Evolutionary conservation across 139 green algal species (phyloP), one percentile per base, ranked within the genome.

Genomic region (Tetradesmus obliquus): DNA sequence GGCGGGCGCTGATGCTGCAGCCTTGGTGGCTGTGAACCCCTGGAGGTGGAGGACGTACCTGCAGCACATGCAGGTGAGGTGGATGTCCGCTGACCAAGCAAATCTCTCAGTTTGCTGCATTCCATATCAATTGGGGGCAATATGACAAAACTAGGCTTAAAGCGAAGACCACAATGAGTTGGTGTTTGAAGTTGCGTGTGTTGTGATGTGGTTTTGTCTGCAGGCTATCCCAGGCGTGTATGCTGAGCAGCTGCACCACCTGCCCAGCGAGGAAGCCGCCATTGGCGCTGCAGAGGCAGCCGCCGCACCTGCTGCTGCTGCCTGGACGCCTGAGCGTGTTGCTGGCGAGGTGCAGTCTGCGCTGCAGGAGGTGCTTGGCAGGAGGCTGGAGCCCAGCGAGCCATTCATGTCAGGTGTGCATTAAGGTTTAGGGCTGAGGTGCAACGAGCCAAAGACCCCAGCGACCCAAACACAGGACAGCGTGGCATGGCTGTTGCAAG

Each of bases 331-430:
- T 2, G 92, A 91, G n/a, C 32, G 58, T 7, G 88, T 96, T 17
- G 83, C 71, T 10, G 74, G 55, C 0, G 92, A 94, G 84, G 94
- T 96, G 57, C 88, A 94, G 71, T 79, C 74, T 1, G 93, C 93
- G 5, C 89, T 96, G 81, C 45, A 53, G 45, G 95, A 95, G 91
- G 95, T 98, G 74, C 81, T 98, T 79, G 96, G 96, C 22, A 60
- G 53, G 2, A 51, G 72, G 20, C 90, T 98, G 20, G 81, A 89
- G 3, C 66, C 88, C 6, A 53, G 95, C 58, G 91, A 96, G 88
- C 96, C 97, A 6, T 94, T 98, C 53, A 97, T 98, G 95, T 94
- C 94, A 66, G 94, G 94, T 96, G 66, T 55, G 93, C 15, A 82
- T 82, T 10, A 8, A 32, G 76, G 20, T 32, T 1, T n/a, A n/a